Conservation (phyloP, 176 grass and related monocot species). For the Triticum dicoccoides region DNA sequence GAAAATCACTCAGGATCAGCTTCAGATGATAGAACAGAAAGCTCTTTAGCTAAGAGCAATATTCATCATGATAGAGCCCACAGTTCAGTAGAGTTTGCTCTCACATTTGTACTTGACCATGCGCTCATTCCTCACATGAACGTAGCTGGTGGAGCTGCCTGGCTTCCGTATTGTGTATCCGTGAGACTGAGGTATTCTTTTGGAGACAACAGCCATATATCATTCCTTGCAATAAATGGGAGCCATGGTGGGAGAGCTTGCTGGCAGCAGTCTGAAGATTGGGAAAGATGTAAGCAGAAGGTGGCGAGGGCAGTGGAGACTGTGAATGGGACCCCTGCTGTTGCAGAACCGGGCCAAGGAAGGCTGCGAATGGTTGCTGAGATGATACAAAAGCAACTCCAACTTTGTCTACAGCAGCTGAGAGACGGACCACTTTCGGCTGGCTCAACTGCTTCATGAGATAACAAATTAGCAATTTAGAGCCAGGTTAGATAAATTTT, state of each 20-base stretch:
- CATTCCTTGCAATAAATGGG: constrained; percentile 81
- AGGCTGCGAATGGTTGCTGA: constrained; percentile 88
- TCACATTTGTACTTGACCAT: constrained; percentile 95
- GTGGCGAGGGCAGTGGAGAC: constrained; percentile 77
- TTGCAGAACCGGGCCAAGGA: constrained; percentile 76
- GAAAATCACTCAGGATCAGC: constrained; percentile 84
- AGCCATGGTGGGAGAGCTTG: constrained; percentile 96
- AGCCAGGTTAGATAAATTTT: constrained; percentile 25
- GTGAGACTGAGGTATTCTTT: constrained; percentile 87
- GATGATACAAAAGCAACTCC: constrained; percentile 79
- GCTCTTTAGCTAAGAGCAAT: constrained; percentile 74
- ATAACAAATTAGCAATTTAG: not conserved
- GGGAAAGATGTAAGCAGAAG: constrained; percentile 93
- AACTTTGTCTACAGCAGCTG: constrained; percentile 69
- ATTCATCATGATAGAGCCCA: constrained; percentile 82
- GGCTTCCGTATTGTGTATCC: constrained; percentile 95
- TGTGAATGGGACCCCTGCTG: constrained; percentile 56
- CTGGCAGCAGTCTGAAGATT: constrained; percentile 83
- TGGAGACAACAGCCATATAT: constrained; percentile 68
- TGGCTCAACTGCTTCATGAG: constrained; percentile 66
- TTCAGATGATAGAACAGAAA: constrained; percentile 53
- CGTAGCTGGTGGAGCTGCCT: constrained; percentile 90
- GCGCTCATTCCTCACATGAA: constrained; percentile 93
- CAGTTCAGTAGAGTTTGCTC: constrained; percentile 81
- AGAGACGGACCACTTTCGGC: constrained; percentile 78